Conservation (phyloP, 1,139 yeast species). For the Debaryomyces udenii region DNA sequence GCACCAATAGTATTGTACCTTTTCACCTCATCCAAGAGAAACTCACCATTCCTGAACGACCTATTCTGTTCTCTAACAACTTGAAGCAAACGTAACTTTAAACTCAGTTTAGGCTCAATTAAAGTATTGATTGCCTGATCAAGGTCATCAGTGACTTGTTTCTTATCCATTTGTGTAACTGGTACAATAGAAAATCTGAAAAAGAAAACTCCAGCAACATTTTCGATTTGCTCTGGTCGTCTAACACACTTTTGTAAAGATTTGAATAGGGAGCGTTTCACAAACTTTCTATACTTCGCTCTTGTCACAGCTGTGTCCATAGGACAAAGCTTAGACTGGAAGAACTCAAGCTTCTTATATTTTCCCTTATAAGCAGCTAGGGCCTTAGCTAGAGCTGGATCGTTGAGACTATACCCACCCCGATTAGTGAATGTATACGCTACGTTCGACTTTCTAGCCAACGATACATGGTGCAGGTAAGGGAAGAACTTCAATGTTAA, state of each 20-base stretch:
- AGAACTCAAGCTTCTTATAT: slow-evolving; percentile 25
- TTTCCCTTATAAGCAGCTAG: slow-evolving; percentile 33
- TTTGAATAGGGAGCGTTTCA: slow-evolving; percentile 28
- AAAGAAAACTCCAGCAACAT: slow-evolving; percentile 46
- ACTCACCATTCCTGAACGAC: slow-evolving; percentile 6
- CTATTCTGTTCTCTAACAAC: slow-evolving; percentile 18
- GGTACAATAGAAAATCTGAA: slow-evolving; percentile 45
- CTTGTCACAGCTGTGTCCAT: slow-evolving; percentile 40
- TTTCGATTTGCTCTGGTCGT: slow-evolving; percentile 15
- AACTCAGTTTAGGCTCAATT: slow-evolving; percentile 17
- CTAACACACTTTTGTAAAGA: slow-evolving; percentile 21
- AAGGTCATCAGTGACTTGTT: slow-evolving; percentile 32
- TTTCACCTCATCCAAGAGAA: slow-evolving; percentile 45
- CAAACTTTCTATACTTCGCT: slow-evolving; percentile 28
- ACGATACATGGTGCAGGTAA: slow-evolving; percentile 29
- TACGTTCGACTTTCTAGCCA: slow-evolving; percentile 41
- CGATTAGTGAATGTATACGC: slow-evolving; percentile 40
- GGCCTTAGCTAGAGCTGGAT: slow-evolving; percentile 23
- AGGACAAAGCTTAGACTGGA: slow-evolving; percentile 32
- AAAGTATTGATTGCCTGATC: slow-evolving; percentile 31
- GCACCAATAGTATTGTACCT: slow-evolving; percentile 56
- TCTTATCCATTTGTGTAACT: slow-evolving; percentile 28
- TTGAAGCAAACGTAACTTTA: slow-evolving; percentile 17
- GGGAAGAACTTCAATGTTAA: slow-evolving; percentile 34
- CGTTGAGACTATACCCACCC: slow-evolving; percentile 34